These are phyloP conservation scores for Rubia peregrina DNA, from an alignment of 305 asterid genomes.

Conservation along the genomic window DNA sequence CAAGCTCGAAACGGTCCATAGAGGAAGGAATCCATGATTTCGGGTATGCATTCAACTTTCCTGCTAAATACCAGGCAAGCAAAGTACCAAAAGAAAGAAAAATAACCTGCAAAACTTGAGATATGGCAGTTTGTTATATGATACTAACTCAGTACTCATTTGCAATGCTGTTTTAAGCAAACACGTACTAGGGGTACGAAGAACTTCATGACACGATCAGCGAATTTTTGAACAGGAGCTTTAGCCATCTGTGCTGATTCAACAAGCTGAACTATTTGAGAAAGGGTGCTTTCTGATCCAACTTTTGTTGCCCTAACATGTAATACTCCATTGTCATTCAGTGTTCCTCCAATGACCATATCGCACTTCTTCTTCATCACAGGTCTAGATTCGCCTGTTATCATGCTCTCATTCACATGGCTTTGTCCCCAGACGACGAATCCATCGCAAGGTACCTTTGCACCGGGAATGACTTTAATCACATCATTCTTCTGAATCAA, in stretches of 20 bases:
- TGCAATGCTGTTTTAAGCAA: background rate
- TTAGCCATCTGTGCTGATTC: constrained; percentile 87
- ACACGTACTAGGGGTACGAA: constrained; percentile 62
- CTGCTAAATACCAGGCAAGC: constrained; percentile 72
- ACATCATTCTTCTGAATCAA: constrained; percentile 60
- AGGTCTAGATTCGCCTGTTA: constrained; percentile 75
- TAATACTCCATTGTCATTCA: constrained; percentile 60
- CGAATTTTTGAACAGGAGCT: constrained; percentile 76
- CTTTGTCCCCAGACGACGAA: constrained; percentile 70
- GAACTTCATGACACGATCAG: constrained; percentile 65
- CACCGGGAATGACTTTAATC: constrained; percentile 66
- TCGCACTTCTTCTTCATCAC: constrained; percentile 63
- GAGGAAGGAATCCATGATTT: constrained; percentile 67
- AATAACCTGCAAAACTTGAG: constrained; percentile 43
- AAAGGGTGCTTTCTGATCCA: constrained; percentile 78
- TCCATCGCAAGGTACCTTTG: constrained; percentile 76
- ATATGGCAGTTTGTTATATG: background rate
- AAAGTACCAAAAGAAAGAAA: constrained; percentile 60
- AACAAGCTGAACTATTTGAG: constrained; percentile 68
- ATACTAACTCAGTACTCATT: background rate
- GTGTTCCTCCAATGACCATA: constrained; percentile 68
- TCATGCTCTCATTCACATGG: constrained; percentile 76
- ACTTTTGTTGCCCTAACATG: constrained; percentile 59
- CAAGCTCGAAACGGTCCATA: constrained; percentile 76
- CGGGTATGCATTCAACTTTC: constrained; percentile 54